phyloP scores from a whole-genome alignment of 2,329 filamentous ascomycete species.

The Leptoxyphium fumago region DNA sequence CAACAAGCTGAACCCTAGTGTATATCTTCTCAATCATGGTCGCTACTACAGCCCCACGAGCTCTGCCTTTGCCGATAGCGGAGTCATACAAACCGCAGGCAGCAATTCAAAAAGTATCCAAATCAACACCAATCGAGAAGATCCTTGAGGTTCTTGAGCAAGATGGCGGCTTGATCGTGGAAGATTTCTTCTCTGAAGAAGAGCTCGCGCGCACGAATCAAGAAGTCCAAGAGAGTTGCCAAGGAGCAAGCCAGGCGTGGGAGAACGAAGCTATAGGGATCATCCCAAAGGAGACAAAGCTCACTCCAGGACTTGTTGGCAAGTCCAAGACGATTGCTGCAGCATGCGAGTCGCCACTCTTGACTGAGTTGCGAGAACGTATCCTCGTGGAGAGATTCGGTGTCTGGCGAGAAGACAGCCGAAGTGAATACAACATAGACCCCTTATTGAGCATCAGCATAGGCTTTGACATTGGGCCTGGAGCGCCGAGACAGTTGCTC shows the following conservation, averaged over 20 bases:
- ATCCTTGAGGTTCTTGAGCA: background rate
- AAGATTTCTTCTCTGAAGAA: background rate
- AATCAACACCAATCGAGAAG: conserved; percentile 4
- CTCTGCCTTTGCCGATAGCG: background rate
- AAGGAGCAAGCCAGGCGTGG: background rate
- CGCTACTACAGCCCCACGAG: too few relatives aligned
- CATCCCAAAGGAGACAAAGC: conserved; percentile 1
- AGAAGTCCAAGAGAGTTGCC: background rate
- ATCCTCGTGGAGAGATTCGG: background rate
- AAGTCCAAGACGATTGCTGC: conserved; percentile 2
- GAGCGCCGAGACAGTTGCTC: conserved; percentile 17
- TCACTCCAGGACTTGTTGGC: conserved; percentile 1
- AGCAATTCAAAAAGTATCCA: background rate
- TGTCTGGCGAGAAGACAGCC: background rate
- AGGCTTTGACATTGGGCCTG: conserved; percentile 16
- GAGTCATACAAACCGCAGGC: background rate
- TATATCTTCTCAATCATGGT: too few relatives aligned
- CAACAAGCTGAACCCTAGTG: too few relatives aligned
- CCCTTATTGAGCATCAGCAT: conserved; percentile 16
- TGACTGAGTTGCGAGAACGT: background rate
- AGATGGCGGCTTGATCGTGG: background rate
- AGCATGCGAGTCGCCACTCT: background rate
- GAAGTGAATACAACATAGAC: background rate
- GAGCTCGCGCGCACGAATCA: background rate
- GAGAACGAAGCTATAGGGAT: background rate